Evolutionary conservation across 2,329 filamentous ascomycete species (phyloP).

Genomic region (Fusarium domesticum): DNA sequence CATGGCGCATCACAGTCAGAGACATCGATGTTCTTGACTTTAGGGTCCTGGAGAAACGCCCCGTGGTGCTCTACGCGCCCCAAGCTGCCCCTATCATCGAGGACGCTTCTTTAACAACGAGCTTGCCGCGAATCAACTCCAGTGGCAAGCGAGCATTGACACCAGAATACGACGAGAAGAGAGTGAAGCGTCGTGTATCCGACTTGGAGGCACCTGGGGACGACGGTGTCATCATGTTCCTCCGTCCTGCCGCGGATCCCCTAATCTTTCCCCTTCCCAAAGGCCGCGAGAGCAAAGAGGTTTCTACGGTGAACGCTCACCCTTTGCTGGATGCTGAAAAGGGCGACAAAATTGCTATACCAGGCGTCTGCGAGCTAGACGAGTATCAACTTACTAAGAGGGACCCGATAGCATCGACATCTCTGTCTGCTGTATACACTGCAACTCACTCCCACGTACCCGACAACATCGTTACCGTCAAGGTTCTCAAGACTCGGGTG

Average conservation of each 20-base stretch:
- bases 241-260: conserved; percentile 48
- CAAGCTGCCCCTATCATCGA: conserved; percentile 28
- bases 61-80: conserved; percentile 40
- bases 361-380: conserved; percentile 50
- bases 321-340: conserved; percentile 50
- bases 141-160: conserved; percentile 51
- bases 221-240: conserved; percentile 55
- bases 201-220: conserved; percentile 32
- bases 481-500: conserved; percentile 55
- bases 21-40: conserved; percentile 54
- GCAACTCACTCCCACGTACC: conserved; percentile 52
- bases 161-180: conserved; percentile 44
- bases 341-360: conserved; percentile 48
- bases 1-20: conserved; percentile 54
- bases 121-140: conserved; percentile 40
- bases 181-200: conserved; percentile 42
- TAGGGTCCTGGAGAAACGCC: conserved; percentile 54
- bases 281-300: conserved; percentile 45
- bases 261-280: conserved; percentile 52
- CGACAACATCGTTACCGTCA: conserved; percentile 56
- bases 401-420: conserved; percentile 54
- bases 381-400: conserved; percentile 54
- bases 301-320: conserved; percentile 46
- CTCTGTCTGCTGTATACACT: conserved; percentile 55
- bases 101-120: conserved; percentile 30